Base-by-base conservation (phyloP, 2,329 filamentous ascomycete genomes). In the Fusarium xyrophilum region DNA sequence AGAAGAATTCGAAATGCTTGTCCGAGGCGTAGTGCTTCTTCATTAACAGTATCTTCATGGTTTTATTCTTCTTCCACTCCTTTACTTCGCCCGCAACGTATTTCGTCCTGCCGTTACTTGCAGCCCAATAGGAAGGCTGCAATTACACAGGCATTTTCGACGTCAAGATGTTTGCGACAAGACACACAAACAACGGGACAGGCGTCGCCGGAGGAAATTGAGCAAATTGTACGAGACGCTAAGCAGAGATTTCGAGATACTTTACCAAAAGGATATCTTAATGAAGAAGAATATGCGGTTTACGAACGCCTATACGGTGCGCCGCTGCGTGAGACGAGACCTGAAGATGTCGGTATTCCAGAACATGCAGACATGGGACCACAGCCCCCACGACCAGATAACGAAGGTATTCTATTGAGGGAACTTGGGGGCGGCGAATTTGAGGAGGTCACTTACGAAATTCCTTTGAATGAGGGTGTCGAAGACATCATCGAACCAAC, bases 281-380 rank as follows among this genome's bases (percentile, higher is more conserved):
- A 83, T 35, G 83, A 85, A 2, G 86, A 91, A 55, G 93, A 97
- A 77, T 89, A 91, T 73, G 82, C 81, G 48, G 81, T 97, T 2
- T 97, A 97, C 78, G 88, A 91, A 75, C 85, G 93, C 67, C 80
- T 97, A 19, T 97, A 96, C 76, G 95, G 94, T 3, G 83, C 89
- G 35, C 93, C 93, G 4, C 76, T 92, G 65, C 84, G 89, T 42
- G 84, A 86, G 54, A 90, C 87, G 4, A 78, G 74, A 11, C 83
- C 86, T 3, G 88, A 89, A 60, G 87, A 91, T 76, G 83, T 88
- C 7, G 88, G 79, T 28, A 84, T 81, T 63, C 79, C 82, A 64
- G 80, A 60, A 51, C 78, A 75, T 71, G 79, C 76, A 28, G 78
- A 81, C 42, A 79, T 81, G 77, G 75, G 71, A 5, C 43, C 68